Conservation (phyloP, 2,329 filamentous ascomycete genomes). For the Claviceps pazoutovae region DNA sequence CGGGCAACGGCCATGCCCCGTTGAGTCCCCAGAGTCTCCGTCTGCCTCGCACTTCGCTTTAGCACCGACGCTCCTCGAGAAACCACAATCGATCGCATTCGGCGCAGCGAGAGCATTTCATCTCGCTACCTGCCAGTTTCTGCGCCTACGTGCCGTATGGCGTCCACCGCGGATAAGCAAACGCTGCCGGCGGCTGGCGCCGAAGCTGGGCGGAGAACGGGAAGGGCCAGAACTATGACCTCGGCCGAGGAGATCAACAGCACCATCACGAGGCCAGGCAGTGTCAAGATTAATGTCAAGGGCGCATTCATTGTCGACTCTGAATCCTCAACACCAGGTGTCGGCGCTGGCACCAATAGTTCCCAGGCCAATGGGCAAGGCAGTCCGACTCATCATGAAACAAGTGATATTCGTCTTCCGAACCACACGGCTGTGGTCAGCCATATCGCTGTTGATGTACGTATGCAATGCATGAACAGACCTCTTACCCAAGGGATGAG, state of each 20-base stretch:
- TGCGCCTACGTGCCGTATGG: conserved; percentile 6
- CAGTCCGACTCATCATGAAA: conserved; percentile 47
- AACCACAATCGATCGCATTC: not conserved
- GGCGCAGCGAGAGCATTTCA: not conserved
- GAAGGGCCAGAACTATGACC: conserved; percentile 22
- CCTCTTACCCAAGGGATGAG: no score
- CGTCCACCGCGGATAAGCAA: conserved; percentile 4
- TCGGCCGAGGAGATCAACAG: conserved; percentile 43
- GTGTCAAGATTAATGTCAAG: conserved; percentile 89
- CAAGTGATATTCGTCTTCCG: conserved; percentile 86
- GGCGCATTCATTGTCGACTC: conserved; percentile 94
- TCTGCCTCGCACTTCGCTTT: not conserved
- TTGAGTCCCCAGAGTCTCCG: not conserved
- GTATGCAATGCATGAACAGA: conserved; percentile 19
- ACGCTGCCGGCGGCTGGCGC: conserved; percentile 1
- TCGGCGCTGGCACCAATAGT: conserved; percentile 14
- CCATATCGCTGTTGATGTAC: conserved; percentile 90
- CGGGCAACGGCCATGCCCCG: conserved; percentile 1
- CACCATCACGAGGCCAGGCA: conserved; percentile 47
- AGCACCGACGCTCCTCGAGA: not conserved
- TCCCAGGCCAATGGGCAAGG: conserved; percentile 27
- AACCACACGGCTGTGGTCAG: conserved; percentile 92
- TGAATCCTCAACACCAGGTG: conserved; percentile 41
- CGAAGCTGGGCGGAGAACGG: not conserved
- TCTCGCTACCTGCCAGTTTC: not conserved